Evolutionary conservation across 2,329 filamentous ascomycete genomes (phyloP).

Genomic region (Cladophialophora exuberans): DNA sequence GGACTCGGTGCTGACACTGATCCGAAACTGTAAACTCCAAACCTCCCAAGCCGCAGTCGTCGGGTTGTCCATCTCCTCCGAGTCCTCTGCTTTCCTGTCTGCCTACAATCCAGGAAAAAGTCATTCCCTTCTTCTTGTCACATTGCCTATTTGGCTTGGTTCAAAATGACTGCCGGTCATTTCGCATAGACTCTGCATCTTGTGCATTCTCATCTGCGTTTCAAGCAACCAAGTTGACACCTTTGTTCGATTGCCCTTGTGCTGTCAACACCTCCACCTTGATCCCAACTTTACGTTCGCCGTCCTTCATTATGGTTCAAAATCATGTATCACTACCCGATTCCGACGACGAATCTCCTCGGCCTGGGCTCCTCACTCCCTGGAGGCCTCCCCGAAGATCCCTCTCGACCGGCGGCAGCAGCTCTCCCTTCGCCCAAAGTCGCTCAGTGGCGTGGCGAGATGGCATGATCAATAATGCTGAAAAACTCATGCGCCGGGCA

Average conservation of each 20-base stretch:
- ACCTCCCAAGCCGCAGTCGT: background rate
- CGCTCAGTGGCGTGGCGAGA: constrained; percentile 41
- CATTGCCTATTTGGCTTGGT: background rate
- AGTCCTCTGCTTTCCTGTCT: background rate
- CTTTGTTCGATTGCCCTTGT: background rate
- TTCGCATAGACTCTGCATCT: background rate
- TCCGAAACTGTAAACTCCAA: constrained; percentile 1
- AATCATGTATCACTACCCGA: constrained; percentile 31
- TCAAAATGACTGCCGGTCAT: background rate
- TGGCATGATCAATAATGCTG: constrained; percentile 42
- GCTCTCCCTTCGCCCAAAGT: constrained; percentile 42
- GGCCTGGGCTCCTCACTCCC: constrained; percentile 46
- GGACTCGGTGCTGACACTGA: constrained; percentile 6
- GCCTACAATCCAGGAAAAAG: background rate
- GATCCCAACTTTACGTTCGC: background rate
- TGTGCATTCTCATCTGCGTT: background rate
- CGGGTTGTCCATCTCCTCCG: background rate
- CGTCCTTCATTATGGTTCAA: constrained; percentile 12
- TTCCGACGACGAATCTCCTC: constrained; percentile 33
- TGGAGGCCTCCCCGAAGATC: constrained; percentile 53
- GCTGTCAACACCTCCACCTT: background rate
- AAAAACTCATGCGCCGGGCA: constrained; percentile 40
- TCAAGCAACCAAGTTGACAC: background rate
- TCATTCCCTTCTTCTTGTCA: background rate
- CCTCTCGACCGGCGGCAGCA: constrained; percentile 43